Evolutionary conservation across 2,329 filamentous ascomycete genomes (phyloP), one percentile per base, ranked within the genome.

Genomic region (Didymella segeticola): DNA sequence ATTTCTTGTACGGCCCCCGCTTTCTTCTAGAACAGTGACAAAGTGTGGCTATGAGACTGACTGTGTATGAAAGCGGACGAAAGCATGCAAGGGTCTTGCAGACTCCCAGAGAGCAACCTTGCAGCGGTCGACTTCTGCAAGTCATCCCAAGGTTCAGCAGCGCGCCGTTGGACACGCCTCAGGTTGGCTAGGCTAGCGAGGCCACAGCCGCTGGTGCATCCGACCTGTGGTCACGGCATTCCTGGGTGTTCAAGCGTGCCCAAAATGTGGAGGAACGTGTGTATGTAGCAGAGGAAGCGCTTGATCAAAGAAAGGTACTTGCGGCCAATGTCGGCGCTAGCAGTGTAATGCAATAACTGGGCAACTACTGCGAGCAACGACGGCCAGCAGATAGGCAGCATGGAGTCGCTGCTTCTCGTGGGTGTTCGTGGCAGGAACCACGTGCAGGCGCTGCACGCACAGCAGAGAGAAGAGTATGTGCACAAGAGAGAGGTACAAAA

Each of bases 1-100:
- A 50, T 37, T 56, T 56, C 47, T 38, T 47, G 53, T 50, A 37
- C 15, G 22, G 41, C 25, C 47, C 48, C 54, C 54, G 49, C 54
- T 49, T 54, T 54, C 47, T 57, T 57, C 54, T 57, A 54, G 54
- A 57, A 57, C 47, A 33, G n/a, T 15, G 34, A 49, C 41, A 30
- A 47, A 43, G 45, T 50, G 10, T 50, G 54, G 54, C 38, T 53
- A 45, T 11, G 22, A 36, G 23, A 29, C 22, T 43, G 9, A 25
- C 25, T n/a, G 31, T 48, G 14, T 33, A 39, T 45, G 51, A 33
- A 43, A 34, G 12, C 38, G 14, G 39, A 39, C 41, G 51, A 33
- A 43, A 34, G 12, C 38, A 41, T 48, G 51, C 33, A 48, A 33
- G 51, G 51, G n/a, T n/a, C 45, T 48, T 10, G 7, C 11, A 43